A percentile compares a stretch with the other conserved stretches of the same genome.
phyloP scores from a whole-genome alignment of 805 yeast genomes.

The Saturnispora galanensis region DNA sequence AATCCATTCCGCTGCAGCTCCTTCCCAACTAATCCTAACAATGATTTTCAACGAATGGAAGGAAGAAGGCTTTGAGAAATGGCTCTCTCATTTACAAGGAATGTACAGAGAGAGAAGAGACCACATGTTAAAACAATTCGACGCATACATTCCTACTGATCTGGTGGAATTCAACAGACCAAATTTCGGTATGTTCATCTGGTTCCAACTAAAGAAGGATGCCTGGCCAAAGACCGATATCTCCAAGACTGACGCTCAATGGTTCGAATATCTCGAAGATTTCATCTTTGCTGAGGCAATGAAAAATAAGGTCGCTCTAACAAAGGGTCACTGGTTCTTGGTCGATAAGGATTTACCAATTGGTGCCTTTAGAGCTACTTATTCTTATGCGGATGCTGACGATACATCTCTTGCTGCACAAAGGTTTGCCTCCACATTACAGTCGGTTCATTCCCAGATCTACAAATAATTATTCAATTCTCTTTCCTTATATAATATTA shows the following conservation, averaged over 20 bases:
- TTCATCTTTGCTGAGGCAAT: constrained; percentile 17
- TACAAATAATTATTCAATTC: constrained; percentile 5
- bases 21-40: constrained; percentile 51
- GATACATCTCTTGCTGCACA: constrained; percentile 20
- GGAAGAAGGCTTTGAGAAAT: constrained; percentile 51
- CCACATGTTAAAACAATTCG: constrained; percentile 42
- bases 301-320: constrained; percentile 21
- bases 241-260: constrained; percentile 24
- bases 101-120: constrained; percentile 61
- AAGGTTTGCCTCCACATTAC: constrained; percentile 21
- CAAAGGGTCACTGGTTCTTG: constrained; percentile 29
- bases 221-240: constrained; percentile 30
- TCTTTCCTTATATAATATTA: not conserved
- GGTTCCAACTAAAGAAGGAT: constrained; percentile 33
- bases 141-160: constrained; percentile 36
- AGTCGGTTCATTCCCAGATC: constrained; percentile 11
- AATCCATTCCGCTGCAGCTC: constrained; percentile 67
- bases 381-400: constrained; percentile 21
- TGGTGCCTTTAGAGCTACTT: constrained; percentile 27
- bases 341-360: constrained; percentile 14
- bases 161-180: constrained; percentile 34
- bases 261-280: constrained; percentile 26
- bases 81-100: constrained; percentile 55
- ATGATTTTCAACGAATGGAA: constrained; percentile 55
- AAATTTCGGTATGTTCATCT: constrained; percentile 36